Percentiles rank a stretch among this genome's conserved stretches.
Conservation (phyloP, 2,329 filamentous ascomycete genomes). For the Aspergillus carbonarius region DNA sequence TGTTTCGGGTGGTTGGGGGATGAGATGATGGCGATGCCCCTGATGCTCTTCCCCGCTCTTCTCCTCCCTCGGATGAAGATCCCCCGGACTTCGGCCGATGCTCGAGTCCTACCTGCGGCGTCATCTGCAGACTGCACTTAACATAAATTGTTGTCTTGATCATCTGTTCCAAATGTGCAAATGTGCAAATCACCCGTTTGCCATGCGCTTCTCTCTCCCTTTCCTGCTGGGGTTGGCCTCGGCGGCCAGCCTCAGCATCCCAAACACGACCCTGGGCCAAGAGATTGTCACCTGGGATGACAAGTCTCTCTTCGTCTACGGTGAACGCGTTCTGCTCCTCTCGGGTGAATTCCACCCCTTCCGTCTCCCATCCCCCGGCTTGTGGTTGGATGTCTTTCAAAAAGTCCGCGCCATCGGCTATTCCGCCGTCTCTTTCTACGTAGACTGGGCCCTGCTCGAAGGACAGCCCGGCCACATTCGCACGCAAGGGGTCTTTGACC, state of each 20-base stretch:
- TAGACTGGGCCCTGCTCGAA: conserved; percentile 28
- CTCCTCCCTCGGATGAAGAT: no score
- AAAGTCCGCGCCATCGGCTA: conserved; percentile 56
- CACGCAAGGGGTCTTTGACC: conserved; percentile 44
- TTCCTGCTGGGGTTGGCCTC: no score
- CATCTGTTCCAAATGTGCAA: no score
- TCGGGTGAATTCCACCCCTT: conserved; percentile 56
- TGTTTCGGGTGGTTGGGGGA: background rate
- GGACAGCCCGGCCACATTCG: background rate
- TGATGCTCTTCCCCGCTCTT: no score
- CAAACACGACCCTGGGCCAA: background rate
- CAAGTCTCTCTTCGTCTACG: conserved; percentile 53
- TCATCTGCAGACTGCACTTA: no score
- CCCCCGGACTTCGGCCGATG: background rate
- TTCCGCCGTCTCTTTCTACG: conserved; percentile 47
- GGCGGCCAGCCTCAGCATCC: no score
- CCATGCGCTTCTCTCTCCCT: no score
- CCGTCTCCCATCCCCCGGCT: conserved; percentile 54
- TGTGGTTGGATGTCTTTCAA: conserved; percentile 57
- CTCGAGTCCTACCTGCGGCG: no score
- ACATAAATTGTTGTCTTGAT: no score
- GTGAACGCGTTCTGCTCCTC: conserved; percentile 50
- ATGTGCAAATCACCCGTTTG: no score
- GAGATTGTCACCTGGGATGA: conserved; percentile 45
- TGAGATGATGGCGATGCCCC: no score